Evolutionary conservation across 1,139 yeast genomes (phyloP), one percentile per base, ranked within the genome.

Genomic region (Magnusiomyces sp.): DNA sequence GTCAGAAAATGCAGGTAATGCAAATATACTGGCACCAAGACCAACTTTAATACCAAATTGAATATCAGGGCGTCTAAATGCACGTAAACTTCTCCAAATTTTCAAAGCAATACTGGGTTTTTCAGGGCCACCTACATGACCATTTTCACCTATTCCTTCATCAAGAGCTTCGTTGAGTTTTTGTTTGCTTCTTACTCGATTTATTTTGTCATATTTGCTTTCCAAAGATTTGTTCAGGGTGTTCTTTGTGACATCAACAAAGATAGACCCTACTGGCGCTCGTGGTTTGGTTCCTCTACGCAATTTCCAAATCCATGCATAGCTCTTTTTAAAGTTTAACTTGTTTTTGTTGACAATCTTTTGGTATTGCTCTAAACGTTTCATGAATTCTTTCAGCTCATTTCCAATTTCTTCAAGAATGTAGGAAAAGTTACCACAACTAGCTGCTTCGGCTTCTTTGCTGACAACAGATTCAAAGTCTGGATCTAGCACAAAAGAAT

Each of bases 21-120:
- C 81, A 43, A 86, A 66, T 5, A 76, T 68, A 43, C 83, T 73
- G 0, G 94, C 86, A 0, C 95, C 95, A 10, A 84, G 62, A 0
- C 90, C 95, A 7, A 85, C 95, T 47, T 92, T 70, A 20, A 86
- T 69, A 4, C 94, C 95, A 64, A 84, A 86, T 59, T 83, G 87
- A 3, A 85, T 80, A 60, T 86, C 94, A 2, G 79, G 77, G 40
- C 83, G 69, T 11, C 83, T 68, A 48, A 77, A 71, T 13, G 63
- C 59, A 46, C 72, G 71, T 23, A 71, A 56, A n/a, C 70, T 54
- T 29, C 66, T 64, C 82, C 82, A 77, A 0, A 76, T 32, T 20
- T 60, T 52, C 14, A 61, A 51, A 3, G 53, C 46, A 27, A 49
- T 45, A 39, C 36, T 40, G 50, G 19, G 52, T 47, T 27, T 13